Evolutionary conservation across 371 early-diverging fungal genomes (phyloP).

Genomic region (Apophysomyces elegans): DNA sequence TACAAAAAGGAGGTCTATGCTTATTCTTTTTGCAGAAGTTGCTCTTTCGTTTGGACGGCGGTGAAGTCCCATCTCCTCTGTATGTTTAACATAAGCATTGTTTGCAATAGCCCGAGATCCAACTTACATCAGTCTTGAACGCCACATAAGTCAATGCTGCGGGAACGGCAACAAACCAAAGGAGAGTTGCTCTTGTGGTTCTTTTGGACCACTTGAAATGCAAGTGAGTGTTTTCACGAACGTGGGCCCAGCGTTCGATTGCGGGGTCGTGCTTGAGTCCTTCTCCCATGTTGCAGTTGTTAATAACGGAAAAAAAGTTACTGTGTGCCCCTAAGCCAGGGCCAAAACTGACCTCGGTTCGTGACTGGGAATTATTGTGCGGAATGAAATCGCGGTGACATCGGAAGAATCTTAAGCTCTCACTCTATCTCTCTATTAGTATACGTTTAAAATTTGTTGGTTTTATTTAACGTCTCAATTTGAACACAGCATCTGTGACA

Average conservation of each 20-base stretch:
- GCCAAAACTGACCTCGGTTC: neutral
- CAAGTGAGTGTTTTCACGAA: slow-evolving; percentile 67
- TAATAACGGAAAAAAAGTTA: neutral
- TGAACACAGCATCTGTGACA: too few relatives aligned
- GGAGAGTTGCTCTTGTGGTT: slow-evolving; percentile 47
- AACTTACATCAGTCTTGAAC: slow-evolving; percentile 55
- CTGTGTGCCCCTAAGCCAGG: neutral
- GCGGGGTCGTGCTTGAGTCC: slow-evolving; percentile 61
- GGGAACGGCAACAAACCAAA: slow-evolving; percentile 60
- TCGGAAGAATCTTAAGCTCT: neutral
- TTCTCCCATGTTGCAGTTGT: slow-evolving; percentile 14
- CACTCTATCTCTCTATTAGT: too few relatives aligned
- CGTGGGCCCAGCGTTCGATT: slow-evolving; percentile 67
- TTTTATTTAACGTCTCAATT: too few relatives aligned
- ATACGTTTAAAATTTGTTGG: too few relatives aligned
- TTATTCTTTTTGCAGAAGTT: slow-evolving; percentile 25
- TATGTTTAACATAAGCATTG: neutral
- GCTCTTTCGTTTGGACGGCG: slow-evolving; percentile 49
- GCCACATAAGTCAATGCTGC: slow-evolving; percentile 56
- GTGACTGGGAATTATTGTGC: neutral
- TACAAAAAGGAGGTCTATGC: neutral
- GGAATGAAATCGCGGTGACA: neutral
- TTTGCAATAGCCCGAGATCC: neutral
- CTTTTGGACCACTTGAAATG: slow-evolving; percentile 59
- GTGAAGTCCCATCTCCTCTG: slow-evolving; percentile 55